Percentiles rank a stretch among this genome's conserved stretches.
Evolutionary conservation across 2,329 filamentous ascomycete genomes (phyloP).

Genomic region (Bipolaris oryzae): DNA sequence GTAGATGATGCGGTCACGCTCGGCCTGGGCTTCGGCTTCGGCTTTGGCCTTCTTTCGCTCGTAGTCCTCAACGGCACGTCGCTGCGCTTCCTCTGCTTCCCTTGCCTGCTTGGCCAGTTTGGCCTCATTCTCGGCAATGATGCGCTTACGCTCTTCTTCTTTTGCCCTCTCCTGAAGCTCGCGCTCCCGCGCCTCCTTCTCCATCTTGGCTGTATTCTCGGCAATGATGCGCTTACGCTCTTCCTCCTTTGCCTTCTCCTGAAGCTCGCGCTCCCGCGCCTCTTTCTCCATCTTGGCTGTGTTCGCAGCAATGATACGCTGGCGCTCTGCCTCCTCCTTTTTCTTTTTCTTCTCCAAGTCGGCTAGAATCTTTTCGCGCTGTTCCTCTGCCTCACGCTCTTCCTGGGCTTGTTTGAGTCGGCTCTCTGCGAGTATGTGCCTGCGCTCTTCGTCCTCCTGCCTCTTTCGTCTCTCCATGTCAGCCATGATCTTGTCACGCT

Average conservation of each 20-base stretch:
- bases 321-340: slow-evolving; percentile 35
- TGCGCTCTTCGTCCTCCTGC: slow-evolving; percentile 39
- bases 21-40: slow-evolving; percentile 37
- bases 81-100: slow-evolving; percentile 40
- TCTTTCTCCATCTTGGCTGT: slow-evolving; percentile 38
- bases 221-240: slow-evolving; percentile 40
- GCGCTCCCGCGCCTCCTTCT: slow-evolving; percentile 37
- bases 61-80: slow-evolving; percentile 43
- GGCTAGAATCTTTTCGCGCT: slow-evolving; percentile 25
- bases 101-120: slow-evolving; percentile 37
- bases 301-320: slow-evolving; percentile 42
- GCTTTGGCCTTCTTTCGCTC: slow-evolving; percentile 44
- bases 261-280: slow-evolving; percentile 32
- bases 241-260: slow-evolving; percentile 15
- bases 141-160: slow-evolving; percentile 33
- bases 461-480: slow-evolving; percentile 49
- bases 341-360: slow-evolving; percentile 27
- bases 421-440: slow-evolving; percentile 41
- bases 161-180: slow-evolving; percentile 21
- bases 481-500: slow-evolving; percentile 35
- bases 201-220: slow-evolving; percentile 38
- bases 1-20: slow-evolving; percentile 42
- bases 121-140: slow-evolving; percentile 43
- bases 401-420: slow-evolving; percentile 15
- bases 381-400: slow-evolving; percentile 21